Conservation (phyloP, 768 basidiomycete genomes). For the Phanerodontia chrysosporium region DNA sequence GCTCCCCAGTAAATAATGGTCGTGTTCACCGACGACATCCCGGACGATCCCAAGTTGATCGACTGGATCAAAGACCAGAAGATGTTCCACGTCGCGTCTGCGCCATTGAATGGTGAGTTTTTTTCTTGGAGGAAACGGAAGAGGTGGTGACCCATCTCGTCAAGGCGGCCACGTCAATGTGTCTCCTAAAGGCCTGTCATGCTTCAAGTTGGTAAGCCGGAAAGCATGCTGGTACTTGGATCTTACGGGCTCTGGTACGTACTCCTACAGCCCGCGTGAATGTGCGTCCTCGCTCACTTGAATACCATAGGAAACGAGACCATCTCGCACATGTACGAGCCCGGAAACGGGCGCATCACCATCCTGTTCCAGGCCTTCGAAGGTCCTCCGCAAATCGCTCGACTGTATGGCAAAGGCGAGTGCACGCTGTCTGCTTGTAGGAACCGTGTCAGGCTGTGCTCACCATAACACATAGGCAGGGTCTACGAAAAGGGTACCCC, state of each 20-base stretch:
- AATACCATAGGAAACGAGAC: constrained; percentile 62
- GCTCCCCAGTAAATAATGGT: too few species aligned
- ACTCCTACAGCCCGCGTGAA: too few species aligned
- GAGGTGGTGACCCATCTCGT: background rate
- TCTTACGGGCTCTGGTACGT: constrained; percentile 67
- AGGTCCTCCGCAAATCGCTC: constrained; percentile 51
- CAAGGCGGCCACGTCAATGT: constrained; percentile 57
- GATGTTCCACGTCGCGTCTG: constrained; percentile 69
- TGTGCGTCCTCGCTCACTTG: too few species aligned
- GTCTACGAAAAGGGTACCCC: constrained; percentile 8
- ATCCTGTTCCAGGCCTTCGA: constrained; percentile 60
- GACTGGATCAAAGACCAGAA: constrained; percentile 60
- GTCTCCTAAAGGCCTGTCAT: constrained; percentile 59
- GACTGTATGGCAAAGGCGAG: constrained; percentile 59
- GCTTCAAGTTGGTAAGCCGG: constrained; percentile 54
- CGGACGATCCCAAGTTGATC: constrained; percentile 38
- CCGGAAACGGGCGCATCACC: constrained; percentile 53
- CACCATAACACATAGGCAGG: background rate
- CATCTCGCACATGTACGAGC: constrained; percentile 52
- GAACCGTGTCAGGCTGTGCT: background rate
- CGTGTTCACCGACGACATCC: constrained; percentile 48
- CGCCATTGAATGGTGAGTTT: constrained; percentile 40
- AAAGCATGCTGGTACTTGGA: constrained; percentile 71
- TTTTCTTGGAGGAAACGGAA: background rate
- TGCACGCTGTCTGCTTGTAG: background rate